Conservation (phyloP, 495 filamentous ascomycete species). For the Ramalina peruviana region DNA sequence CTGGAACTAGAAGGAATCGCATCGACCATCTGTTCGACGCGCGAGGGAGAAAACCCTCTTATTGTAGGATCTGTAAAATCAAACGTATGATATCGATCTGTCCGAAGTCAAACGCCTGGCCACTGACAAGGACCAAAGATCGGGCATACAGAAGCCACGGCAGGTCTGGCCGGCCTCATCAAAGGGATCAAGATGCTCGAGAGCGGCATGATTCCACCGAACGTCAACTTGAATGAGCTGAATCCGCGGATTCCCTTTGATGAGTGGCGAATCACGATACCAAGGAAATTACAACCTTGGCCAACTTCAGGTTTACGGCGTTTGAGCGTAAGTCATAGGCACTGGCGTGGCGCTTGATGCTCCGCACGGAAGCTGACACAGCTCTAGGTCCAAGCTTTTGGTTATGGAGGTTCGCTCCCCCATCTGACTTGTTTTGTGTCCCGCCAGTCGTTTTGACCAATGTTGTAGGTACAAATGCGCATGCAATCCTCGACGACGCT, state of each 20-base stretch:
- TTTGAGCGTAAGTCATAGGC: neutral
- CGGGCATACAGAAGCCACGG: slow-evolving; percentile 33
- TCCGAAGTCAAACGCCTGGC: neutral
- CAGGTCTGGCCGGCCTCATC: slow-evolving; percentile 31
- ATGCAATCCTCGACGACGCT: slow-evolving; percentile 25
- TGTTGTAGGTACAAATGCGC: slow-evolving; percentile 18
- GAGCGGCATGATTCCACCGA: slow-evolving; percentile 22
- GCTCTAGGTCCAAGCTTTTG: slow-evolving; percentile 8
- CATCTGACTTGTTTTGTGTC: no score
- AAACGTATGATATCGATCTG: slow-evolving; percentile 6
- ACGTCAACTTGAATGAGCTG: slow-evolving; percentile 26
- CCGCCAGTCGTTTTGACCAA: neutral
- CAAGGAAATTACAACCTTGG: slow-evolving; percentile 8
- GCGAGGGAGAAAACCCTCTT: slow-evolving; percentile 9
- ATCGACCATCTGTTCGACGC: slow-evolving; percentile 23
- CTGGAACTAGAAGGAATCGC: slow-evolving; percentile 24
- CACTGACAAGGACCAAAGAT: slow-evolving; percentile 17
- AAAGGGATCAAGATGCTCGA: slow-evolving; percentile 34
- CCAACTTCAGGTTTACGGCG: slow-evolving; percentile 10
- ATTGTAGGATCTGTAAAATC: slow-evolving; percentile 31
- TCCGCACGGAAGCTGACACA: neutral
- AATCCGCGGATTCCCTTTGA: slow-evolving; percentile 18
- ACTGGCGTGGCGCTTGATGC: neutral
- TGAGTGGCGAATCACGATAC: slow-evolving; percentile 22
- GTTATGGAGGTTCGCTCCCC: slow-evolving; percentile 4